Evolutionary conservation across 192 early-diverging fungal species (phyloP).

Genomic region (Funneliformis mosseae): DNA sequence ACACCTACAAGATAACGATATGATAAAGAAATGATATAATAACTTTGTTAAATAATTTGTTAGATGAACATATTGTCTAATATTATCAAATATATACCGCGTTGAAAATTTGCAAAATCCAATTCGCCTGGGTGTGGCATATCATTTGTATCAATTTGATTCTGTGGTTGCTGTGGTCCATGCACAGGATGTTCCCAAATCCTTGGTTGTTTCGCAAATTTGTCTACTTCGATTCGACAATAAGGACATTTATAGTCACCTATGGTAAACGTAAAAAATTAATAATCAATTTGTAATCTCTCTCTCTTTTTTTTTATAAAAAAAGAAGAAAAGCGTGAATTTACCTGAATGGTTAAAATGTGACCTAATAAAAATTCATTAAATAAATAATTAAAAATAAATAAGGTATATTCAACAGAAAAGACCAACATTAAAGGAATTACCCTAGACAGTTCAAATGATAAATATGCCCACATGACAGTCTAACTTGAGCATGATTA

Average conservation of each 20-base stretch:
- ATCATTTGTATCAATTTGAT: conserved; percentile 1
- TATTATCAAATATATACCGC: conserved; percentile 4
- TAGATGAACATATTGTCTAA: not conserved
- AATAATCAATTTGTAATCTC: not conserved
- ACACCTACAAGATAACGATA: not conserved
- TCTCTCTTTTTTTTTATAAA: not conserved
- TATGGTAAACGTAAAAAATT: not conserved
- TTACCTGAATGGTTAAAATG: conserved; percentile 22
- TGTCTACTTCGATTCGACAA: conserved; percentile 17
- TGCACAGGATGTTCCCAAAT: conserved; percentile 7
- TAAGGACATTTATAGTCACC: conserved; percentile 27
- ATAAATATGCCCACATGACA: conserved; percentile 21
- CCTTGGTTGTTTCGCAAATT: conserved; percentile 9
- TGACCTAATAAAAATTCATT: not conserved
- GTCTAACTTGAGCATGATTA: conserved; percentile 18
- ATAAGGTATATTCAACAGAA: not conserved
- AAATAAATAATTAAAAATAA: not conserved
- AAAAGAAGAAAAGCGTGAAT: no score
- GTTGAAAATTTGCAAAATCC: conserved; percentile 24
- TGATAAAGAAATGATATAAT: not conserved
- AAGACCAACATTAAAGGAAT: not conserved
- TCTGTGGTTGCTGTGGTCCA: not conserved
- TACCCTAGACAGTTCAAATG: conserved; percentile 21
- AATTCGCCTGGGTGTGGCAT: conserved; percentile 23
- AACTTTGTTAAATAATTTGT: no score